Evolutionary conservation across 805 yeast species (phyloP).

Genomic region (Teunomyces gatunensis): DNA sequence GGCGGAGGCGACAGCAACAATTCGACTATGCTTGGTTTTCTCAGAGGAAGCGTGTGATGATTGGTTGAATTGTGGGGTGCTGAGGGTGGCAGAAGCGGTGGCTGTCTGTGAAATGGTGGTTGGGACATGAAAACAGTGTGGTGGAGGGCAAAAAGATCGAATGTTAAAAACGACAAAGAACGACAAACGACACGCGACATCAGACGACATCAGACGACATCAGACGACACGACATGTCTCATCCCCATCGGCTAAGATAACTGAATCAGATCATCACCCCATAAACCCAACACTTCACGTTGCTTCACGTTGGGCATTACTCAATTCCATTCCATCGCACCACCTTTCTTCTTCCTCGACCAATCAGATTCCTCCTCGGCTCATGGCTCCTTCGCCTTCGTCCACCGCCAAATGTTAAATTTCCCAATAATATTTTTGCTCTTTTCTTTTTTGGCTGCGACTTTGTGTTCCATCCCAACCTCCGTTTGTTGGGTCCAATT

Average conservation of each 20-base stretch:
- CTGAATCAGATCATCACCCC: background rate
- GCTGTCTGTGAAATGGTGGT: constrained; percentile 13
- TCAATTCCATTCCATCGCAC: background rate
- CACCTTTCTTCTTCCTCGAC: background rate
- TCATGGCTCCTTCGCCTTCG: too few relatives aligned
- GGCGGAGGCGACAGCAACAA: constrained; percentile 76
- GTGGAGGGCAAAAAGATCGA: background rate
- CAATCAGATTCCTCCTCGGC: background rate
- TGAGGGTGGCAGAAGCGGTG: too few relatives aligned
- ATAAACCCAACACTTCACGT: background rate
- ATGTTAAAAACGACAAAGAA: too few relatives aligned
- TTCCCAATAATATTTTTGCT: background rate
- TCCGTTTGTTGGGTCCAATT: background rate
- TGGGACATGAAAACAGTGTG: constrained; percentile 10
- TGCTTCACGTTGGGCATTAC: background rate
- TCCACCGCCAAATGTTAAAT: too few relatives aligned
- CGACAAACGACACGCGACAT: too few relatives aligned
- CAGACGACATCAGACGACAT: too few relatives aligned
- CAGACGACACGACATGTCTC: background rate
- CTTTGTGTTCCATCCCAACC: background rate
- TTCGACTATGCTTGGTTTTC: constrained; percentile 70
- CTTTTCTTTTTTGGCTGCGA: constrained; percentile 1
- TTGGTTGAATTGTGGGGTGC: background rate
- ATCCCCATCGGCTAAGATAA: background rate
- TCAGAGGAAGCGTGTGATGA: constrained; percentile 16